A percentile compares a stretch with the other conserved stretches of the same genome.
phyloP scores from a whole-genome alignment of 805 yeast species.

The Candida taoyuanica region DNA sequence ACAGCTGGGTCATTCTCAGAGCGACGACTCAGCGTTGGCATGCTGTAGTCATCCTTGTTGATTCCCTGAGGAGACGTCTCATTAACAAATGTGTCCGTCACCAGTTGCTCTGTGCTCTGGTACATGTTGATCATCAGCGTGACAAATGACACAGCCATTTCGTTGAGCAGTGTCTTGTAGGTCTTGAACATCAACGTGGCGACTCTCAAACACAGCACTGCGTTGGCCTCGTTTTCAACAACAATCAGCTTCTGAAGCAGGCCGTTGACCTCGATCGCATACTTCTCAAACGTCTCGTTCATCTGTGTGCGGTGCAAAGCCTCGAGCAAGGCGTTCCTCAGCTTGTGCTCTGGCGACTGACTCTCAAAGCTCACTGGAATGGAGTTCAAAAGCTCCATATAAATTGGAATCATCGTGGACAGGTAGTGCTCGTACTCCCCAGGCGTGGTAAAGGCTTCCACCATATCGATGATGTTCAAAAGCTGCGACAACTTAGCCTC shows the following conservation, averaged over 20 bases:
- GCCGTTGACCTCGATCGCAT: slow-evolving; percentile 56
- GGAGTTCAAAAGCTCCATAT: slow-evolving; percentile 54
- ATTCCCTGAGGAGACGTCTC: slow-evolving; percentile 17
- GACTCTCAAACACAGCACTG: slow-evolving; percentile 84
- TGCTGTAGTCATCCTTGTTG: slow-evolving; percentile 33
- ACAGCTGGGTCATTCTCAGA: slow-evolving; percentile 40
- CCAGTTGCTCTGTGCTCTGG: slow-evolving; percentile 71
- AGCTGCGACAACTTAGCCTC: slow-evolving; percentile 62
- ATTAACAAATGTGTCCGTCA: slow-evolving; percentile 60
- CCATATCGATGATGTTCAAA: slow-evolving; percentile 79
- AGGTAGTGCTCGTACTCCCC: slow-evolving; percentile 79
- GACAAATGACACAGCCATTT: slow-evolving; percentile 74
- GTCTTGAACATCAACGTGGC: slow-evolving; percentile 82
- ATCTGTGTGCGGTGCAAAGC: slow-evolving; percentile 75
- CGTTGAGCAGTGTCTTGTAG: slow-evolving; percentile 62
- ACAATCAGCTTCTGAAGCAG: slow-evolving; percentile 55
- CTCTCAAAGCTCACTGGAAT: slow-evolving; percentile 71
- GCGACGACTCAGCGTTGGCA: slow-evolving; percentile 34
- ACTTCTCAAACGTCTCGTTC: slow-evolving; percentile 75
- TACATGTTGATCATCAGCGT: slow-evolving; percentile 72
- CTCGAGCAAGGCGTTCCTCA: slow-evolving; percentile 73
- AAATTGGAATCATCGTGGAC: slow-evolving; percentile 62
- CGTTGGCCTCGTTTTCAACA: slow-evolving; percentile 92
- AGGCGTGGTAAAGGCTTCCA: slow-evolving; percentile 77
- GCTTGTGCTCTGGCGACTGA: slow-evolving; percentile 66